Base-by-base conservation (phyloP, 23 red algal genomes). In the Gracilaria vermiculophylla region DNA sequence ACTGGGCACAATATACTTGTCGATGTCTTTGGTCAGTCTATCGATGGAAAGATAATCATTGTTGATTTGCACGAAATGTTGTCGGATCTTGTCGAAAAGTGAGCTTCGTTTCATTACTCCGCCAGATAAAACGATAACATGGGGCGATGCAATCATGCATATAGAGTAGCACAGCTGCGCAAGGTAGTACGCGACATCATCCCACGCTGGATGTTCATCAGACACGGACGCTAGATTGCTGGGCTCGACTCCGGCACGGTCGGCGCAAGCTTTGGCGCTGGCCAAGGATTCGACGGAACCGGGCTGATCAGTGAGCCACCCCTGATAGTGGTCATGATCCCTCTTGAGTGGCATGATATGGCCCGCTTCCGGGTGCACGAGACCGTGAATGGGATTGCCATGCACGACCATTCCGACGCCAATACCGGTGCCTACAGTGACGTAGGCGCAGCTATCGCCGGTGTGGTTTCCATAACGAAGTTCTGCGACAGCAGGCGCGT, bases 361-460 rank as follows among this genome's bases (percentile, higher is more conserved):
- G 14, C 97, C 97, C 0, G 81, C 97, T 39, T 99, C 97, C 19
- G 90, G 86, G 78, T 99, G 97, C 4, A 95, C 69, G 15, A 94
- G 92, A 21, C 97, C 97, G 83, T 99, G 97, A 29, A 99, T 36
- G 19, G 97, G 92, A 14, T 62, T 51, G 23, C 86, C 80, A 44
- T 94, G 56, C 13, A 92, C 93, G 20, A 95, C 90, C 40, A 90
- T 69, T 45, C 97, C 97, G 20, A 99, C 94, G 43, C 97, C 97
- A 28, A 99, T 88, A 5, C 97, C 97, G 2, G 97, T 99, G 54
- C 97, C 97, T 8, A 99, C 94, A 0, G 97, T 99, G 71, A 99
- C 87, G 77, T 99, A 99, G 29, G 80, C 97, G 58, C 87, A 91
- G 62, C 76, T 91, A 29, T 80, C 81, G 29, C 80, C 62, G 40